Evolutionary conservation across 2,329 filamentous ascomycete genomes (phyloP), one percentile per base, ranked within the genome.

Genomic region (Elsinoe ampelina): DNA sequence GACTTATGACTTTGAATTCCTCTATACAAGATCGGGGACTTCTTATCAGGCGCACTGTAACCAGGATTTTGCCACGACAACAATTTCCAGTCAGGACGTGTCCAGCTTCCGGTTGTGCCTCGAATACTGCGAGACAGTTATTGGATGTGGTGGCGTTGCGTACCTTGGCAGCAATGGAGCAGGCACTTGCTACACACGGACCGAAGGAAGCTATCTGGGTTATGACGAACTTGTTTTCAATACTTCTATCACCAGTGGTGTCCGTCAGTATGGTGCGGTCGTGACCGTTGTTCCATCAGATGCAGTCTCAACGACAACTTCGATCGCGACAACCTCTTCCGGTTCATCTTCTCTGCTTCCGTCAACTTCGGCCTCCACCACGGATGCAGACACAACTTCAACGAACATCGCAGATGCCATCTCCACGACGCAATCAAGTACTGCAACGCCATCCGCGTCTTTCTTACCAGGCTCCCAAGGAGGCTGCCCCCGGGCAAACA

Each of bases 91-190:
- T 26, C 48, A 39, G 34, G 15, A 20, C 20, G 32, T 48, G 2
- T 11, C 35, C 13, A 64, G 59, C 45, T 63, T 63, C 38, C 60
- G 60, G 45, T 48, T 48, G 10, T 63, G 62, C 26, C 26, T 63
- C 4, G 61, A 62, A 48, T 48, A 57, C 11, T 63, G 62, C 43
- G 60, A 63, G 30, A 38, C 30, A 10, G 39, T 47, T 3, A 22
- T n/a, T 39, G 51, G 52, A 5, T 63, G 63, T 32, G 42, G 55
- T 13, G 61, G 54, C 3, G 59, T 64, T 7, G 45, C 58, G 3
- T 63, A 59, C 41, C 17, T 60, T 34, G 62, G 63, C 15, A 62
- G 62, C 6, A 62, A 63, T 32, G 60, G 60, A 26, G 59, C 63
- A 10, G 63, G 63, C 12, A 60, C 56, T 39, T 64, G 63, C 43